Percentiles rank a stretch among this genome's conserved stretches.
Evolutionary conservation across 495 filamentous ascomycete species (phyloP).

Genomic region (Penicillium longicatenatum): DNA sequence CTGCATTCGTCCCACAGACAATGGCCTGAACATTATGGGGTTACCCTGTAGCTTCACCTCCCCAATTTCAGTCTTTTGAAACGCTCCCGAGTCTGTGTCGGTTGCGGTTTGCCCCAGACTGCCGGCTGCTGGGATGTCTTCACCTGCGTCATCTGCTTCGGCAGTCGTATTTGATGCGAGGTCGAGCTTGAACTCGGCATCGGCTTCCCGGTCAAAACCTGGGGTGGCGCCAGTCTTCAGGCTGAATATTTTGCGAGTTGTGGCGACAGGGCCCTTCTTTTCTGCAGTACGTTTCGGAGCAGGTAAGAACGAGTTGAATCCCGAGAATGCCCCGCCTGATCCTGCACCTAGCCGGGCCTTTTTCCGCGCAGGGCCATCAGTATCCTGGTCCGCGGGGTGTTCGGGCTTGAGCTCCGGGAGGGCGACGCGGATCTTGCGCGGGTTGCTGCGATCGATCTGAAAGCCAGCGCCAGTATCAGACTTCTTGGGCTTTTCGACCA

Average conservation of each 20-base stretch:
- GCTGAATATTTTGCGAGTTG: conserved; percentile 52
- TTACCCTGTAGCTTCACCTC: conserved; percentile 73
- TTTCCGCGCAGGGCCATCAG: conserved; percentile 70
- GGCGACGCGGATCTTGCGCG: conserved; percentile 79
- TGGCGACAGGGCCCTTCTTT: conserved; percentile 35
- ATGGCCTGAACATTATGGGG: conserved; percentile 82
- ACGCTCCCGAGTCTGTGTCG: conserved; percentile 10
- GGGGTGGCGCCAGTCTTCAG: conserved; percentile 79
- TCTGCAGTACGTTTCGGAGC: conserved; percentile 67
- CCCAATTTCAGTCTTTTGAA: conserved; percentile 34
- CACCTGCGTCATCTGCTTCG: conserved; percentile 8
- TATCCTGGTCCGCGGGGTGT: conserved; percentile 36
- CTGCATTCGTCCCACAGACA: conserved; percentile 75
- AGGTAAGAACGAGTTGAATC: conserved; percentile 85
- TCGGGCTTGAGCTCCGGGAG: conserved; percentile 58
- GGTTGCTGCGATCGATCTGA: conserved; percentile 70
- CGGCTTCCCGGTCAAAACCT: conserved; percentile 68
- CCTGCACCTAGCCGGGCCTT: conserved; percentile 57
- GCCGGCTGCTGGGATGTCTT: conserved; percentile 25
- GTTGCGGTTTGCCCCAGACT: conserved; percentile 15
- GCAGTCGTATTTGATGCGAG: conserved; percentile 17
- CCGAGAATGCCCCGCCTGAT: conserved; percentile 57
- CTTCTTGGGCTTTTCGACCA: conserved; percentile 41
- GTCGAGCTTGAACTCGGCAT: conserved; percentile 43
- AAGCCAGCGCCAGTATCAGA: conserved; percentile 63